Percentiles rank a stretch among this genome's conserved stretches.
These are phyloP conservation scores for Lagerstroemia fauriei DNA, from an alignment of 441 rosid genomes.

Conservation along the genomic window DNA sequence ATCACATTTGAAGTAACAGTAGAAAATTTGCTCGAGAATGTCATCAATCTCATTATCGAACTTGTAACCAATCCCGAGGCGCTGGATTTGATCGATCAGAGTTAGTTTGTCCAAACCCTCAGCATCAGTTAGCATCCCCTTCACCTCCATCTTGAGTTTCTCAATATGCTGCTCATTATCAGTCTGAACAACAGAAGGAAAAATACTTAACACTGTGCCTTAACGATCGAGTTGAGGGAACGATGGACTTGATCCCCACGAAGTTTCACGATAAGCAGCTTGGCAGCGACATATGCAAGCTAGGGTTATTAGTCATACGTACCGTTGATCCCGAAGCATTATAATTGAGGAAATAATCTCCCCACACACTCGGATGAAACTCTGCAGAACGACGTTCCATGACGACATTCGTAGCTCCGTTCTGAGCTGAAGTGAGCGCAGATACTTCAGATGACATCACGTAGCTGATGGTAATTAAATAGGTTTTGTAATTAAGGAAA, in stretches of 20 bases:
- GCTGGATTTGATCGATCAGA: conserved; percentile 20
- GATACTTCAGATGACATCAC: conserved; percentile 24
- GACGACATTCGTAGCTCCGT: too few relatives aligned
- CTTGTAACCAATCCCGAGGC: conserved; percentile 12
- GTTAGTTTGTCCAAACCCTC: not conserved
- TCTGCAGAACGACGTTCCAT: too few relatives aligned
- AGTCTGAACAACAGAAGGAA: not conserved
- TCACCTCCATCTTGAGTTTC: not conserved
- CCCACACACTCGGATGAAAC: too few relatives aligned
- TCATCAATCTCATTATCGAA: conserved; percentile 16
- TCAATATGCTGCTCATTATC: not conserved
- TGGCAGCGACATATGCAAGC: not conserved
- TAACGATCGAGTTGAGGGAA: too few relatives aligned
- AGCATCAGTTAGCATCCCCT: conserved; percentile 1
- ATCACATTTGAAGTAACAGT: not conserved
- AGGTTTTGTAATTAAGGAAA: too few relatives aligned
- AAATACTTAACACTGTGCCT: not conserved
- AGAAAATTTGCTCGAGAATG: not conserved
- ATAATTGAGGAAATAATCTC: too few relatives aligned
- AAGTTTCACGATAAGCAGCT: too few relatives aligned
- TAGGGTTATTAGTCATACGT: not conserved
- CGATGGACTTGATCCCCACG: too few relatives aligned
- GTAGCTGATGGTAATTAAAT: too few relatives aligned
- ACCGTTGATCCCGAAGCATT: not conserved
- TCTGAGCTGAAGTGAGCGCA: conserved; percentile 25